A percentile compares a stretch with the other conserved stretches of the same genome.
Conservation (phyloP, 176 grass and related monocot species). For the Thinopyrum elongatum region DNA sequence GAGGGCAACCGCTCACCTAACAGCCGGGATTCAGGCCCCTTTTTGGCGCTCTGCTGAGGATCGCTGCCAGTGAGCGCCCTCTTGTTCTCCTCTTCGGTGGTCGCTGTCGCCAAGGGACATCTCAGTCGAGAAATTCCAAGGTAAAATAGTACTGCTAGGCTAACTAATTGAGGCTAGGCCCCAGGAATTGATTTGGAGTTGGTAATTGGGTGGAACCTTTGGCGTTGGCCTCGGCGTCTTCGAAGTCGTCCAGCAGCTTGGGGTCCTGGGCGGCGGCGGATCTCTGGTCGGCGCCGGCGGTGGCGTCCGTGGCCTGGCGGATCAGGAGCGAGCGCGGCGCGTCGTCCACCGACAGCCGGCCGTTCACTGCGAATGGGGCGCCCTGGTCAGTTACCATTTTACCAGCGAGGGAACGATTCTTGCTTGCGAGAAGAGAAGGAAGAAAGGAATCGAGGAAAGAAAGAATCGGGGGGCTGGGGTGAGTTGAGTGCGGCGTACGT, state of each 20-base stretch:
- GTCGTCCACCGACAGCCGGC: constrained; percentile 46
- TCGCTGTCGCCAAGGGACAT: constrained; percentile 21
- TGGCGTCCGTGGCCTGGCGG: constrained; percentile 26
- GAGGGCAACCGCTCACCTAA: constrained; percentile 38
- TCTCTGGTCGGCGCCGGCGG: not conserved
- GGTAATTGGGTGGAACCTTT: constrained; percentile 19
- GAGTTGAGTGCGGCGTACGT: not conserved
- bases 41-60: constrained; percentile 16
- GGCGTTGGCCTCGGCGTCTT: not conserved
- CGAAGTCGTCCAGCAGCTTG: constrained; percentile 30
- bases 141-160: not conserved
- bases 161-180: not conserved
- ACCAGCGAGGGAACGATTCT: not conserved
- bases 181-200: not conserved
- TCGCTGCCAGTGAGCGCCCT: constrained; percentile 16
- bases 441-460: not conserved
- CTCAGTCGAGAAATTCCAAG: constrained; percentile 15
- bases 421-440: too few relatives aligned
- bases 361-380: constrained; percentile 35
- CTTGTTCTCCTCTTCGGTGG: not conserved
- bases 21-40: constrained; percentile 1
- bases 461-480: not conserved
- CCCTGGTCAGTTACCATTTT: constrained; percentile 3
- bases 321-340: constrained; percentile 50
- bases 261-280: constrained; percentile 24